These are phyloP conservation scores for Vachellia collinsii DNA, from an alignment of 306 rosid genomes.

Conservation along the genomic window DNA sequence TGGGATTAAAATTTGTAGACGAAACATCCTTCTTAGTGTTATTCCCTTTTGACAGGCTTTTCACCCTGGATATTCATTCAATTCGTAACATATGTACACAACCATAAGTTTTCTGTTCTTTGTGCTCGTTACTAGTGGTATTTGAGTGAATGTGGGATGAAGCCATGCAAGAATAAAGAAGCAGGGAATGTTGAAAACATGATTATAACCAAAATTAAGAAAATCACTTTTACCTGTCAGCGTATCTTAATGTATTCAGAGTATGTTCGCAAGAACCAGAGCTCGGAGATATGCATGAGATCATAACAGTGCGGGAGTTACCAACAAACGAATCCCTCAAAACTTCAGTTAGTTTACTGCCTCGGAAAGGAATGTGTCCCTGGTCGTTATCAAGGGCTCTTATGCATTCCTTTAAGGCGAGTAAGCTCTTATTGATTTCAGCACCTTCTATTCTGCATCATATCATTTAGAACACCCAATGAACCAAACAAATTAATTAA, in stretches of 20 bases:
- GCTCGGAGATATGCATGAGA: constrained; percentile 99
- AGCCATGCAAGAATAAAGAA: constrained; percentile 16
- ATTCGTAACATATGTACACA: constrained; percentile 25
- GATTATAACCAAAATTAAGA: constrained; percentile 26
- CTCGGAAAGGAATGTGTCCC: constrained; percentile 99
- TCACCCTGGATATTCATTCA: constrained; percentile 66
- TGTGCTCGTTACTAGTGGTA: constrained; percentile 5
- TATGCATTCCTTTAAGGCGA: constrained; percentile 95
- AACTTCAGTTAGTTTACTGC: constrained; percentile 97
- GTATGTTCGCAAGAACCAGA: constrained; percentile 98
- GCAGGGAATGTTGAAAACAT: neutral
- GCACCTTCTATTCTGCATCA: constrained; percentile 99
- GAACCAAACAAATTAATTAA: constrained; percentile 33
- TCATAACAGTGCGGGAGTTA: constrained; percentile 95
- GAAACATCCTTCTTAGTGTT: constrained; percentile 79
- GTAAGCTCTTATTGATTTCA: constrained; percentile 99
- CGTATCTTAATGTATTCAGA: constrained; percentile 93
- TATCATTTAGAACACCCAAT: constrained; percentile 33
- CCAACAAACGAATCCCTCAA: constrained; percentile 98
- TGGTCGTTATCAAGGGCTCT: constrained; percentile 99
- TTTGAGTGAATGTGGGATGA: constrained; percentile 12
- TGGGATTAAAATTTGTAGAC: constrained; percentile 71
- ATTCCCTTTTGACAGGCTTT: constrained; percentile 91
- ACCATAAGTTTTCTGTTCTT: constrained; percentile 18
- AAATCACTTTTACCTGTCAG: constrained; percentile 74